These are phyloP conservation scores for Nepenthes alata DNA, from an alignment of 179 eudicot species.

Conservation along the genomic window DNA sequence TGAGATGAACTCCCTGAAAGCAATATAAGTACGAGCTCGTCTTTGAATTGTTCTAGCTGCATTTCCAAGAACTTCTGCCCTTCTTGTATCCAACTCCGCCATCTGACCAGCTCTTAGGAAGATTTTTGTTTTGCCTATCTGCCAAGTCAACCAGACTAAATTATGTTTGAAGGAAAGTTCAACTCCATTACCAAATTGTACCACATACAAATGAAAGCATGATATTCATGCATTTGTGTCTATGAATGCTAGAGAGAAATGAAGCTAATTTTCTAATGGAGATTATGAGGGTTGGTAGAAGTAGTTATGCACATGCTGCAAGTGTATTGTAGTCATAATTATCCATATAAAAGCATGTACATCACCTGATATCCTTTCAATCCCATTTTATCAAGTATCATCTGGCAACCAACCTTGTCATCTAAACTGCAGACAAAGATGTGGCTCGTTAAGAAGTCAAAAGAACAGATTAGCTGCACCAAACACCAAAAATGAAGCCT, in stretches of 20 bases:
- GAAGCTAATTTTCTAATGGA: not conserved
- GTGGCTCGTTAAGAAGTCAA: slow-evolving; percentile 2
- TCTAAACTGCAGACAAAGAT: slow-evolving; percentile 42
- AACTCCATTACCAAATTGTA: not conserved
- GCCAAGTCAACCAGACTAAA: slow-evolving; percentile 22
- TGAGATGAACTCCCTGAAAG: slow-evolving; percentile 68
- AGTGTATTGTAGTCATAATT: not conserved
- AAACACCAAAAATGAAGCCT: no score
- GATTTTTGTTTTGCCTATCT: slow-evolving; percentile 95
- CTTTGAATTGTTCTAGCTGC: slow-evolving; percentile 91
- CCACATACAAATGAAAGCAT: not conserved
- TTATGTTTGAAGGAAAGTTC: not conserved
- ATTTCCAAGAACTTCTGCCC: slow-evolving; percentile 85
- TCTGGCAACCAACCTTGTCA: slow-evolving; percentile 80
- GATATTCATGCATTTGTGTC: not conserved
- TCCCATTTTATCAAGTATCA: slow-evolving; percentile 87
- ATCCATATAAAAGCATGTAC: not conserved
- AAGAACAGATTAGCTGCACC: not conserved
- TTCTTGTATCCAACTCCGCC: slow-evolving; percentile 96
- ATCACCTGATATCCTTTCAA: slow-evolving; percentile 91
- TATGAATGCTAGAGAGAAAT: no score
- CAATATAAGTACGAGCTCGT: slow-evolving; percentile 75
- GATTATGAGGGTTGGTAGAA: no score
- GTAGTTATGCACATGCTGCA: no score
- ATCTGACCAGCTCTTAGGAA: slow-evolving; percentile 98